Percentiles rank a stretch among this genome's conserved stretches.
Conservation (phyloP, 768 basidiomycete genomes). For the Paxillus involutus region DNA sequence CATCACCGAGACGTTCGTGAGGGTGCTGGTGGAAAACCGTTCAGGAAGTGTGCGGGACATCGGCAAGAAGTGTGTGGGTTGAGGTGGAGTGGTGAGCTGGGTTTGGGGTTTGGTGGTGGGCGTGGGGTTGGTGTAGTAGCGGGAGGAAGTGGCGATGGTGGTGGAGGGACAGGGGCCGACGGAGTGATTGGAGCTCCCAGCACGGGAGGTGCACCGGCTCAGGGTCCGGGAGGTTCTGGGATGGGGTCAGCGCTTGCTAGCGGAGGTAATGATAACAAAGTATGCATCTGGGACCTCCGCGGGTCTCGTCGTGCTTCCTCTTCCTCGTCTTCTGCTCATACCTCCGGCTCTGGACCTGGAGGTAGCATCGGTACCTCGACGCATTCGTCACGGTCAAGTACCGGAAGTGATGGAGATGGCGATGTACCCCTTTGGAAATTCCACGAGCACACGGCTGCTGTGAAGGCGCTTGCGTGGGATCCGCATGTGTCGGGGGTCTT, state of each 20-base stretch:
- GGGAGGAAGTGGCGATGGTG: not conserved
- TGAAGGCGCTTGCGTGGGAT: slow-evolving; percentile 98
- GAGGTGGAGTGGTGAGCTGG: slow-evolving; percentile 68
- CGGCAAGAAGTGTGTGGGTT: slow-evolving; percentile 96
- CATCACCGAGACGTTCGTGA: slow-evolving; percentile 93
- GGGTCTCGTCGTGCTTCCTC: slow-evolving; percentile 47
- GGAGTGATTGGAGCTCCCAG: slow-evolving; percentile 19
- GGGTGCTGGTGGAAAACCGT: slow-evolving; percentile 52
- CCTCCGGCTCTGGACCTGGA: slow-evolving; percentile 30
- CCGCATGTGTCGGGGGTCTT: slow-evolving; percentile 89
- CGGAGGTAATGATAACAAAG: slow-evolving; percentile 98
- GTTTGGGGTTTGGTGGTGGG: slow-evolving; percentile 24
- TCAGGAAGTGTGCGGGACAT: slow-evolving; percentile 71
- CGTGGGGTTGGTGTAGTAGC: slow-evolving; percentile 14
- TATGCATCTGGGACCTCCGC: slow-evolving; percentile 93
- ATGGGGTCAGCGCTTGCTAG: slow-evolving; percentile 71
- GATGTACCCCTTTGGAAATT: slow-evolving; percentile 89
- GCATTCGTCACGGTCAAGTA: slow-evolving; percentile 25
- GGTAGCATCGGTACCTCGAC: slow-evolving; percentile 23
- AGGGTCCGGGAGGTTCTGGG: slow-evolving; percentile 29
- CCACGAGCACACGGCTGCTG: slow-evolving; percentile 94
- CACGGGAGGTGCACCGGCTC: slow-evolving; percentile 23
- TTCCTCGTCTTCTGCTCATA: slow-evolving; percentile 22
- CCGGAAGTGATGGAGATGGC: slow-evolving; percentile 31
- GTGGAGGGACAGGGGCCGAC: slow-evolving; percentile 27